Base-by-base conservation (phyloP, 306 rosid genomes). In the Hippophae gyantsensis region DNA sequence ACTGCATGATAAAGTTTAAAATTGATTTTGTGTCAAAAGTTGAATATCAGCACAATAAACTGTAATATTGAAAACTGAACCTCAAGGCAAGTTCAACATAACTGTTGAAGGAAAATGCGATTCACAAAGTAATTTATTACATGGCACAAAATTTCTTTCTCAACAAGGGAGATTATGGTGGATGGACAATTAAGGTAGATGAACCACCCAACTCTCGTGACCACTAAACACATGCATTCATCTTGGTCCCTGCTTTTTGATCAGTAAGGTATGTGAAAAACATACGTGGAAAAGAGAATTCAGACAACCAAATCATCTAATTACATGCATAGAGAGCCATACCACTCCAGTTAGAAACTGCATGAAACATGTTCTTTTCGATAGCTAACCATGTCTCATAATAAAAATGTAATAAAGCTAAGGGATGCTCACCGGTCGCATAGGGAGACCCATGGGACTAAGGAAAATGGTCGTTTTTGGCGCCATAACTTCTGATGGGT, bases 361-460 rank as follows among this genome's bases (percentile, higher is more conserved):
- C 38, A 32, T 2, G 38, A 2, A 4, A 32, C 38, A 32, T 32
- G 38, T 32, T 32, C 38, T 32, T 32, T 32, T 32, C 38, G 4
- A 32, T 32, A 32, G 38, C 38, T 32, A 32, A 1, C 38, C 5
- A 32, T 32, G 38, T 32, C 38, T 32, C 25, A 12, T 47, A 18
- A 23, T 26, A 71, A 62, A 40, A 49, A 47, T 54, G 40, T 43
- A 69, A 56, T 71, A 52, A 55, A 51, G 55, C 65, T 60, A 52
- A 70, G 74, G 44, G 69, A 69, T 61, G 65, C 80, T 82, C 72
- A 93, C 99, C 83, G 88, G 97, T 60, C 94, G 97, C 61, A 87
- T 61, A 64, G 99, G 99, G 73, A 93, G 99, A 72, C 97, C 97
- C 25, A 42, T 59, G 25, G 79, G 82, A 79, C 90, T 82, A 65